Conservation (phyloP, 2,329 filamentous ascomycete genomes). For the Bipolaris cookei region DNA sequence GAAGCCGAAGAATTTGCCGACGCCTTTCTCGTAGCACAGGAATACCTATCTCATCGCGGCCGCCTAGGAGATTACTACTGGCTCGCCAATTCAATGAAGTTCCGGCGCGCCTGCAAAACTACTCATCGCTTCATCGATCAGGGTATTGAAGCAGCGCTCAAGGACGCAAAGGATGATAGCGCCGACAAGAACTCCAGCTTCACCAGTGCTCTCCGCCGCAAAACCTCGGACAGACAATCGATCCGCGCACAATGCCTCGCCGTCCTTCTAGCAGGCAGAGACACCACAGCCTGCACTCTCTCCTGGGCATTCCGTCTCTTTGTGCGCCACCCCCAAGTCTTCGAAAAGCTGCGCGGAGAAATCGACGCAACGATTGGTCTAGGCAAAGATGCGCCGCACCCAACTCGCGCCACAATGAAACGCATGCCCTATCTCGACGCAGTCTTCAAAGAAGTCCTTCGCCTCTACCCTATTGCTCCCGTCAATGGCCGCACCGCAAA, state of each 20-base stretch:
- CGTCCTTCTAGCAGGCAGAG: conserved; percentile 80
- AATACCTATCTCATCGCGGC: conserved; percentile 7
- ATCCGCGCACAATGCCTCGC: conserved; percentile 83
- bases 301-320: conserved; percentile 69
- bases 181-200: conserved; percentile 62
- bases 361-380: conserved; percentile 28
- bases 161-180: conserved; percentile 21
- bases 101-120: conserved; percentile 20
- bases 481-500: conserved; percentile 33
- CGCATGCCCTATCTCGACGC: conserved; percentile 1
- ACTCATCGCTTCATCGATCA: conserved; percentile 14
- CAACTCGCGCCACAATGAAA: conserved; percentile 13
- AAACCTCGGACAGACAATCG: conserved; percentile 69
- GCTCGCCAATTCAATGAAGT: conserved; percentile 28
- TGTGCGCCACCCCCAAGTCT: conserved; percentile 44
- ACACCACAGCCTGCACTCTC: conserved; percentile 83
- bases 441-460: conserved; percentile 44
- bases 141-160: conserved; percentile 32
- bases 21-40: conserved; percentile 28
- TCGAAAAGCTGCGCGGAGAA: conserved; percentile 39
- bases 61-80: conserved; percentile 39
- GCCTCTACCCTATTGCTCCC: conserved; percentile 42
- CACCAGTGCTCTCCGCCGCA: conserved; percentile 79
- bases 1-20: conserved; percentile 20
- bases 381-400: conserved; percentile 28